Percentiles rank a stretch among this genome's conserved stretches.
These are phyloP conservation scores for Lignosus rhinocerotis DNA, from an alignment of 1,284 basidiomycete genomes.

Conservation along the genomic window DNA sequence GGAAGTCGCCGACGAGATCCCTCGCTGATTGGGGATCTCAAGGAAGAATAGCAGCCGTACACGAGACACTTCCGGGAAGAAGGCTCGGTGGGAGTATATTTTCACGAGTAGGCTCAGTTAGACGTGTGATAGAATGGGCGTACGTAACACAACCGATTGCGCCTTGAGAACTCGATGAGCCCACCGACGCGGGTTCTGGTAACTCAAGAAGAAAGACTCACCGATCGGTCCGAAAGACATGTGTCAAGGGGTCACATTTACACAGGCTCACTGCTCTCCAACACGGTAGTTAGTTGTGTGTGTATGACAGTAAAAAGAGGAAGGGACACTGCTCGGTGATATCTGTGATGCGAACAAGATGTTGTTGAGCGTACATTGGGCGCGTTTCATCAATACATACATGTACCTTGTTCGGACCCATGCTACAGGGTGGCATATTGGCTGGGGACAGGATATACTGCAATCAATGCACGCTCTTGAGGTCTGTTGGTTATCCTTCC, in stretches of 20 bases:
- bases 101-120: slow-evolving; percentile 6
- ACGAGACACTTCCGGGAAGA: slow-evolving; percentile 1
- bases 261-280: neutral
- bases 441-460: too few relatives aligned
- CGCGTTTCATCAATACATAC: too few relatives aligned
- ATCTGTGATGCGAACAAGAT: too few relatives aligned
- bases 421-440: too few relatives aligned
- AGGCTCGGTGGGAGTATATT: neutral
- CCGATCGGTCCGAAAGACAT: neutral
- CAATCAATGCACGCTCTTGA: too few relatives aligned
- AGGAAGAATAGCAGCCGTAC: neutral
- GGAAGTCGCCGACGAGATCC: slow-evolving; percentile 4
- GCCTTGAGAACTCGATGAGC: slow-evolving; percentile 2
- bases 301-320: neutral
- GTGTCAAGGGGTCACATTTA: neutral
- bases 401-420: too few relatives aligned
- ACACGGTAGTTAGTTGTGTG: neutral
- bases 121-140: slow-evolving; percentile 4
- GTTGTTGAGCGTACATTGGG: too few relatives aligned
- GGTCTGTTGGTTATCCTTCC: too few relatives aligned
- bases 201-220: neutral
- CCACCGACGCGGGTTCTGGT: neutral
- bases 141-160: slow-evolving; percentile 16
- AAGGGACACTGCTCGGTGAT: neutral
- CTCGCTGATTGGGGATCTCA: slow-evolving; percentile 1